A percentile compares a stretch with the other conserved stretches of the same genome.
Conservation (phyloP, 2,329 filamentous ascomycete genomes). For the Microdochium trichocladiopsis region DNA sequence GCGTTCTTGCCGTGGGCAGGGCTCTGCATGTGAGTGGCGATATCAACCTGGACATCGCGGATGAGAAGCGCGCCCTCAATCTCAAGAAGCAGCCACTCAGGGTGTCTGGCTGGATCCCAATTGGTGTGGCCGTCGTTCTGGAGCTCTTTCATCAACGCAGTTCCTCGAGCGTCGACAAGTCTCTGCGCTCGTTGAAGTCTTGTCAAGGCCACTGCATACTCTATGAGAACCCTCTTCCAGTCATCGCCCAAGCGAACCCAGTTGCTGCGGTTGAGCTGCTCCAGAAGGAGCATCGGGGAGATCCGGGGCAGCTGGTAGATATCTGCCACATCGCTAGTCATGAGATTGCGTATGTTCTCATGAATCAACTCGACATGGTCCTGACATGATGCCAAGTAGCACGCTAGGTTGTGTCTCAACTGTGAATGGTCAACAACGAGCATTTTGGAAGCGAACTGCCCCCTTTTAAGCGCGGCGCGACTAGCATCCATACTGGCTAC, state of each 20-base stretch:
- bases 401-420: neutral
- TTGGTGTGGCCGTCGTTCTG: slow-evolving; percentile 44
- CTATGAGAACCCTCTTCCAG: slow-evolving; percentile 28
- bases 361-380: neutral
- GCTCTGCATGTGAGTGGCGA: slow-evolving; percentile 48
- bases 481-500: neutral
- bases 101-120: slow-evolving; percentile 43
- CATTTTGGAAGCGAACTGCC: neutral
- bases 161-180: slow-evolving; percentile 12
- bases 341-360: slow-evolving; percentile 1
- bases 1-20: slow-evolving; percentile 33
- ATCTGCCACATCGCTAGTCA: neutral
- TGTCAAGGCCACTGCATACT: slow-evolving; percentile 31
- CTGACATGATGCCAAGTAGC: neutral
- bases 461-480: neutral
- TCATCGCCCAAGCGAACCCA: slow-evolving; percentile 17
- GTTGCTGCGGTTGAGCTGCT: slow-evolving; percentile 16
- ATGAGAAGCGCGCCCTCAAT: slow-evolving; percentile 57
- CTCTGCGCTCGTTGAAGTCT: slow-evolving; percentile 34
- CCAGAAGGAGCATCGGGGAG: slow-evolving; percentile 24
- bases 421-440: neutral
- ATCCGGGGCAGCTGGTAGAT: slow-evolving; percentile 16
- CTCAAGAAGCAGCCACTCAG: slow-evolving; percentile 59
- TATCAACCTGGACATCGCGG: slow-evolving; percentile 48
- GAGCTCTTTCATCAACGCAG: slow-evolving; percentile 29